Evolutionary conservation across 1,284 basidiomycete species (phyloP).

Genomic region (Boletus albobrunnescens): DNA sequence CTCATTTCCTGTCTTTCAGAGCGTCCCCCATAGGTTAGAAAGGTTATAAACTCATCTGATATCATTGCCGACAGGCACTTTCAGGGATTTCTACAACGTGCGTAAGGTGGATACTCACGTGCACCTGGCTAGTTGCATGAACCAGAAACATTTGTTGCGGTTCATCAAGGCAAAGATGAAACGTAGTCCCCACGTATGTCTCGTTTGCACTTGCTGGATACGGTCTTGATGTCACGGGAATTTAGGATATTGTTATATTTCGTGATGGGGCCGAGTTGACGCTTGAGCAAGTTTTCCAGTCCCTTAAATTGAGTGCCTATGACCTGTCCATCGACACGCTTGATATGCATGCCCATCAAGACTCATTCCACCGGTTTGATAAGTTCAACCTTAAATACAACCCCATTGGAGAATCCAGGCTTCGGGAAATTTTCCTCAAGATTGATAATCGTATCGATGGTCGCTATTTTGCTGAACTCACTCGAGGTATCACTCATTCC

Average conservation of each 20-base stretch:
- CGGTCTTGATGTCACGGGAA: neutral
- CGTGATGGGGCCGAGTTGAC: conserved; percentile 90
- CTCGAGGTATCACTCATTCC: conserved; percentile 56
- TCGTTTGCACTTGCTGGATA: neutral
- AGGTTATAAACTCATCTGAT: conserved; percentile 4
- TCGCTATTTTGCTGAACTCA: conserved; percentile 92
- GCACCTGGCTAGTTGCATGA: conserved; percentile 98
- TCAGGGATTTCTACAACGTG: conserved; percentile 96
- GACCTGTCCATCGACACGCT: conserved; percentile 98
- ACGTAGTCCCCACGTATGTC: conserved; percentile 62
- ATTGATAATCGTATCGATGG: conserved; percentile 95
- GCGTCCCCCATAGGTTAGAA: conserved; percentile 42
- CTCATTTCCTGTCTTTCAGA: conserved; percentile 39
- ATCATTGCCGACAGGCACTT: conserved; percentile 9
- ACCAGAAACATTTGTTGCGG: conserved; percentile 98
- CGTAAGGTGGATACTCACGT: conserved; percentile 99
- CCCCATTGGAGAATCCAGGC: conserved; percentile 89
- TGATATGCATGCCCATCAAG: conserved; percentile 98
- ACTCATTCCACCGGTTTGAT: conserved; percentile 97
- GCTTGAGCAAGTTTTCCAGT: conserved; percentile 91
- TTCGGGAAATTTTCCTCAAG: conserved; percentile 98
- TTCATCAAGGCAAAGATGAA: conserved; percentile 99
- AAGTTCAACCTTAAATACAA: conserved; percentile 94
- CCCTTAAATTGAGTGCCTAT: conserved; percentile 92
- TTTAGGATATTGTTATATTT: conserved; percentile 91